Conservation (phyloP, 2,329 filamentous ascomycete genomes). For the Epichloe elymi region DNA sequence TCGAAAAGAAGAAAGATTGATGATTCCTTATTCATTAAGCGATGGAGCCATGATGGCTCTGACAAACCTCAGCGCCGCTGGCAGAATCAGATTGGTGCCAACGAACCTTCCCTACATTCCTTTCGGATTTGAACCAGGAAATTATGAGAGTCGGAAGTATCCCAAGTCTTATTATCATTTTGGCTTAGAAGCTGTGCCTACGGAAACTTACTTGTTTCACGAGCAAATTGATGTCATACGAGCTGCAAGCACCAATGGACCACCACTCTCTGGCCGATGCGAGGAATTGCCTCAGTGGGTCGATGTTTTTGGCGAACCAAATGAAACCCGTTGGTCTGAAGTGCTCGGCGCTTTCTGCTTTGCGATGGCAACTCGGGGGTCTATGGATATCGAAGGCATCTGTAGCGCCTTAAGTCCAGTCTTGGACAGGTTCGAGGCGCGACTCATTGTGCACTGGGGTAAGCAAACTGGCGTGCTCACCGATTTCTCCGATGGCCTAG, state of each 20-base stretch:
- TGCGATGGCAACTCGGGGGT: conserved; percentile 47
- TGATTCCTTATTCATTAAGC: conserved; percentile 42
- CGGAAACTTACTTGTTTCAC: conserved; percentile 48
- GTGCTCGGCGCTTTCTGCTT: conserved; percentile 50
- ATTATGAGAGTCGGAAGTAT: conserved; percentile 58
- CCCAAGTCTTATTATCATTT: conserved; percentile 55
- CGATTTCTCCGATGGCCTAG: conserved; percentile 25
- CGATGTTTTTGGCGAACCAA: conserved; percentile 49
- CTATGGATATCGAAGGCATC: conserved; percentile 38
- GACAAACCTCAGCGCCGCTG: conserved; percentile 49
- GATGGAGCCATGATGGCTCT: conserved; percentile 56
- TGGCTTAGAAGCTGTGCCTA: conserved; percentile 45
- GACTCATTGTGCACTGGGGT: conserved; percentile 46
- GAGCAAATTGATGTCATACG: conserved; percentile 32
- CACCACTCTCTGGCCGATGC: conserved; percentile 28
- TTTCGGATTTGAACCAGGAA: conserved; percentile 56
- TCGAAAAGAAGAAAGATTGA: conserved; percentile 24
- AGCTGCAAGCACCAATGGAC: conserved; percentile 20
- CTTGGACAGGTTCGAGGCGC: conserved; percentile 50
- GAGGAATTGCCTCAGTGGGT: conserved; percentile 59
- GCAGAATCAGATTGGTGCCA: conserved; percentile 40
- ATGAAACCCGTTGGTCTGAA: conserved; percentile 50
- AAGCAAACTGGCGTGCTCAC: conserved; percentile 37
- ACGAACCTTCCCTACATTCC: conserved; percentile 47
- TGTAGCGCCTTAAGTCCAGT: conserved; percentile 42